These are phyloP conservation scores for Escovopsis sp. DNA, from an alignment of 2,329 filamentous ascomycete genomes.

Conservation along the genomic window DNA sequence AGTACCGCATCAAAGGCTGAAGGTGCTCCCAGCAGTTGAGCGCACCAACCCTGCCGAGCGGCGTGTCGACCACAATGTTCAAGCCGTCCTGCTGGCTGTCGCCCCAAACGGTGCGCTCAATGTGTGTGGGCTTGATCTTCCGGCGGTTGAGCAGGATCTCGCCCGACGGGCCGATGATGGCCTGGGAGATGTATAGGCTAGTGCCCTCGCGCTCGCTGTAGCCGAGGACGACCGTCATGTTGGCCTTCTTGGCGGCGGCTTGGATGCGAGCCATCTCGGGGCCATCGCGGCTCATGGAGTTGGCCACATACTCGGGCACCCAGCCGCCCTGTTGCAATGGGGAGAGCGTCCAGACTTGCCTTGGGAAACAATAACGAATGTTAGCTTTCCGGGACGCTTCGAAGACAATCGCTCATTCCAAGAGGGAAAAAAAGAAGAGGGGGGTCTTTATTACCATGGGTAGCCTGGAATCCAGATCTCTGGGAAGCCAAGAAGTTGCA, in stretches of 20 bases:
- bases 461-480: constrained; percentile 39
- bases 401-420: not conserved
- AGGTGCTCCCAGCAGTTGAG: constrained; percentile 40
- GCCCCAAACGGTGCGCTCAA: constrained; percentile 31
- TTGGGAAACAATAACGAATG: not conserved
- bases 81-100: constrained; percentile 34
- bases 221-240: constrained; percentile 29
- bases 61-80: constrained; percentile 25
- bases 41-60: constrained; percentile 33
- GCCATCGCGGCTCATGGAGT: constrained; percentile 17
- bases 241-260: constrained; percentile 21
- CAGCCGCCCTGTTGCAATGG: constrained; percentile 8
- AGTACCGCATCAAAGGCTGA: constrained; percentile 7
- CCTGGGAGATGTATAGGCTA: constrained; percentile 30
- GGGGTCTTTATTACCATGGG: constrained; percentile 20
- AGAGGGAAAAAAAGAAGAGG: constrained; percentile 5
- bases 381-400: not conserved
- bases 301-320: constrained; percentile 2
- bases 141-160: constrained; percentile 27
- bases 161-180: constrained; percentile 33
- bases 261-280: constrained; percentile 26
- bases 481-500: constrained; percentile 37
- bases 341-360: constrained; percentile 19
- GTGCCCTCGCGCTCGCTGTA: constrained; percentile 29
- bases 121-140: constrained; percentile 33